A percentile compares a stretch with the other conserved stretches of the same genome.
Evolutionary conservation across 371 early-diverging fungal genomes (phyloP).

Genomic region (Rhizomucor pusillus): DNA sequence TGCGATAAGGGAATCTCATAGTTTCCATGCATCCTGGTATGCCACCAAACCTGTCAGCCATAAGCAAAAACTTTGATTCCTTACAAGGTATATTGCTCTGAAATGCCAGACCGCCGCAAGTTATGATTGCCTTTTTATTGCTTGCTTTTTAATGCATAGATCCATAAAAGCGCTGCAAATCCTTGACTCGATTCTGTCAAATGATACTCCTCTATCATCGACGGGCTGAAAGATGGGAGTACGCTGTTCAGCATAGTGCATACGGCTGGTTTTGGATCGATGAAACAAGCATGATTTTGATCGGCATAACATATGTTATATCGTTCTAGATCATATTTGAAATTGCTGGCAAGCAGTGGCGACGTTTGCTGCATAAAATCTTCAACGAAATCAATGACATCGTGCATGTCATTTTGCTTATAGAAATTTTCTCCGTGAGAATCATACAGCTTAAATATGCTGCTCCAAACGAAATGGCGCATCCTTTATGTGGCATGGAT

Average conservation of each 20-base stretch:
- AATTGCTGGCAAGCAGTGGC: background rate
- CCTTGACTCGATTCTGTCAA: background rate
- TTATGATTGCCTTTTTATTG: background rate
- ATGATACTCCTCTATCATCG: background rate
- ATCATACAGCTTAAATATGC: background rate
- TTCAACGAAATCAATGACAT: background rate
- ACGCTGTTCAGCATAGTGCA: background rate
- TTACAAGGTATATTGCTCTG: background rate
- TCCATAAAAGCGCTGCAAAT: background rate
- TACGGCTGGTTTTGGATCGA: background rate
- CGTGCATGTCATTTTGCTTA: background rate
- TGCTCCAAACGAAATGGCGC: background rate
- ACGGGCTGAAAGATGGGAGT: no score
- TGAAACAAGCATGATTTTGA: background rate
- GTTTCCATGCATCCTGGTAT: background rate
- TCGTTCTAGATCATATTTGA: background rate
- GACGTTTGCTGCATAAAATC: background rate
- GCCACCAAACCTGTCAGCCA: background rate
- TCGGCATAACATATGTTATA: background rate
- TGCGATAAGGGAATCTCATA: no score
- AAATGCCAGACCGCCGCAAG: background rate
- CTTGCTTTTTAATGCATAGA: no score
- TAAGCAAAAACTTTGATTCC: background rate
- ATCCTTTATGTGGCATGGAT: background rate
- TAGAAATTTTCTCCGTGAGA: background rate